Conservation (phyloP, 2,329 filamentous ascomycete species). For the Didymella sp. region DNA sequence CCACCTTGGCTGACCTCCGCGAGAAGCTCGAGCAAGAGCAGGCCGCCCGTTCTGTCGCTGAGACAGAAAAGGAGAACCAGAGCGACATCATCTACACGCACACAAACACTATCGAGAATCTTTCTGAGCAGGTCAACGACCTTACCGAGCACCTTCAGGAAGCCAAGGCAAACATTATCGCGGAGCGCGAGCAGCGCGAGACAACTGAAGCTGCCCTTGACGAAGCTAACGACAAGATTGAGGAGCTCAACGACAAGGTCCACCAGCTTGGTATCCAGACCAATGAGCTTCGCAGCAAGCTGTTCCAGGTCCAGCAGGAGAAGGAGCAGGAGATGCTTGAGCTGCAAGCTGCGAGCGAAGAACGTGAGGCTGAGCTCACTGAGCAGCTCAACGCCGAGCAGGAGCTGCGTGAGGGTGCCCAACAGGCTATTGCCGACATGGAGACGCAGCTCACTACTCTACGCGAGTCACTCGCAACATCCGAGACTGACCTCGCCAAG, state of each 20-base stretch:
- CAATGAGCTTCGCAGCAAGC: constrained; percentile 58
- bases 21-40: constrained; percentile 47
- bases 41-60: constrained; percentile 41
- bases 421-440: constrained; percentile 45
- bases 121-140: constrained; percentile 45
- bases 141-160: constrained; percentile 50
- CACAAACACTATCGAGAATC: constrained; percentile 43
- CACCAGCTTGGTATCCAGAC: constrained; percentile 53
- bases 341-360: constrained; percentile 47
- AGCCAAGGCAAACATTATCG: constrained; percentile 47
- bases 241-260: constrained; percentile 50
- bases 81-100: constrained; percentile 45
- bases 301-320: constrained; percentile 55
- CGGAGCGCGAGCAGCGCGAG: constrained; percentile 54
- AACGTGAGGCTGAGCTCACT: constrained; percentile 51
- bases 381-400: constrained; percentile 50
- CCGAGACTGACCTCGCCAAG: constrained; percentile 29
- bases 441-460: constrained; percentile 47
- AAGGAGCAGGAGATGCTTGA: constrained; percentile 50
- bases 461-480: constrained; percentile 40
- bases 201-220: constrained; percentile 54
- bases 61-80: constrained; percentile 50
- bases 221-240: constrained; percentile 51
- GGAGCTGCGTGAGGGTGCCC: constrained; percentile 47
- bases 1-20: constrained; percentile 44